Evolutionary conservation across 768 basidiomycete species (phyloP), one percentile per base, ranked within the genome.

Genomic region (Suillus sp.): DNA sequence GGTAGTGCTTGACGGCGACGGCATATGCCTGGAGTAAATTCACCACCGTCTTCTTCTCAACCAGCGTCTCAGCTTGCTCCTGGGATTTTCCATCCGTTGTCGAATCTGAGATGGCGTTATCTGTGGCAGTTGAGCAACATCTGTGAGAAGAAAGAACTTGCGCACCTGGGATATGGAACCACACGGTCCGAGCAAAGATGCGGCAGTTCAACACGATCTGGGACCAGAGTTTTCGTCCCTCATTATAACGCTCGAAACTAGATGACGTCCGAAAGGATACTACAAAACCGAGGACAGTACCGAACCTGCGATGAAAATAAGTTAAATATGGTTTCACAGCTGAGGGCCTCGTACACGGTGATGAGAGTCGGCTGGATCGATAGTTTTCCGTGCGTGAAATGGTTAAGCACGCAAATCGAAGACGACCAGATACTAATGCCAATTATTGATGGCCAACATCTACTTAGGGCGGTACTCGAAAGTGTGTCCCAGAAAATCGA

Each of bases 251-350:
- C 69, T 90, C 88, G 69, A 88, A 90, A 51, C 87, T 88, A 6
- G 87, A 85, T 9, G 87, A 90, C 13, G 88, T 90, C 60, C 88
- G 73, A 71, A 88, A 89, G 0, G 88, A 88, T 58, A 91, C 84
- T 32, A 91, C 83, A 66, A 91, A 91, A 80, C 89, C 90, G 27
- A 91, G 78, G 1, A 90, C 87, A 4, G 88, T 89, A 80, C 89
- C 79, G 34, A 79, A 63, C 27, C 79, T 80, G 62, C 18, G n/a
- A 35, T 20, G 81, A 32, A 32, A 25, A 45, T 30, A 48, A 81
- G 67, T 30, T 78, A 80, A 43, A 59, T 4, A 66, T 50, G 27
- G 48, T 37, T 30, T 48, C 13, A 45, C 1, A 5, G 18, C n/a
- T 4, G n/a, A 58, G 7, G 32, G 32, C 10, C 10, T 74, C 86